Evolutionary conservation across 2,329 filamentous ascomycete genomes (phyloP).

Genomic region (Ascosphaera apis): DNA sequence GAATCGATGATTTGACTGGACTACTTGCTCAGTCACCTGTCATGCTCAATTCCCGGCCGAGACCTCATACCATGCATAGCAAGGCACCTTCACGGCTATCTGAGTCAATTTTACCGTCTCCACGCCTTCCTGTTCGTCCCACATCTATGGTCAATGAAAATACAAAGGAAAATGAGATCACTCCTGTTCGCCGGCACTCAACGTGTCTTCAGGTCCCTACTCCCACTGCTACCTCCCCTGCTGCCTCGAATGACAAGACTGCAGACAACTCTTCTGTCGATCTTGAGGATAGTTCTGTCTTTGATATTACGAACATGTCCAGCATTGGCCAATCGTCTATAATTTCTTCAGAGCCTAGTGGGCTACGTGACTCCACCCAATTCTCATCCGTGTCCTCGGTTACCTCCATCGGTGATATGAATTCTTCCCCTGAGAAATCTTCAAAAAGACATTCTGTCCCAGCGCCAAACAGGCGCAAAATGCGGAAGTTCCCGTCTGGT

Average conservation of each 20-base stretch:
- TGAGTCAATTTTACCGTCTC: background rate
- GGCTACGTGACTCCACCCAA: conserved; percentile 5
- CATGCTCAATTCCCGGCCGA: background rate
- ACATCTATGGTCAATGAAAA: background rate
- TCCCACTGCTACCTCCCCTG: background rate
- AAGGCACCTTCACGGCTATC: background rate
- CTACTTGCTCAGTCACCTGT: conserved; percentile 15
- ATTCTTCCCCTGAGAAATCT: conserved; percentile 6
- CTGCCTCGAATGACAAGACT: background rate
- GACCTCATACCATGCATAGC: background rate
- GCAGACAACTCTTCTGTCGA: background rate
- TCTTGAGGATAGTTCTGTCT: background rate
- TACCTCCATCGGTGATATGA: conserved; percentile 1
- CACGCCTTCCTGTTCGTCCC: background rate
- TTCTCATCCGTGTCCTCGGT: conserved; percentile 8
- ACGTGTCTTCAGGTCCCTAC: background rate
- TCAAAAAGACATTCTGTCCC: conserved; percentile 3
- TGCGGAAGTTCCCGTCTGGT: conserved; percentile 15
- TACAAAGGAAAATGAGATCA: background rate
- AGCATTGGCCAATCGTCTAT: background rate
- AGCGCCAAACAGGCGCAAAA: conserved; percentile 8
- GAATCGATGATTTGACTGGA: conserved; percentile 15
- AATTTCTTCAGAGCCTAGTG: background rate
- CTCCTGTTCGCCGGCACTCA: background rate
- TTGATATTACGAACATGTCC: background rate